Evolutionary conservation across 805 yeast species (phyloP).

Genomic region (Metschnikowia colocasiae): DNA sequence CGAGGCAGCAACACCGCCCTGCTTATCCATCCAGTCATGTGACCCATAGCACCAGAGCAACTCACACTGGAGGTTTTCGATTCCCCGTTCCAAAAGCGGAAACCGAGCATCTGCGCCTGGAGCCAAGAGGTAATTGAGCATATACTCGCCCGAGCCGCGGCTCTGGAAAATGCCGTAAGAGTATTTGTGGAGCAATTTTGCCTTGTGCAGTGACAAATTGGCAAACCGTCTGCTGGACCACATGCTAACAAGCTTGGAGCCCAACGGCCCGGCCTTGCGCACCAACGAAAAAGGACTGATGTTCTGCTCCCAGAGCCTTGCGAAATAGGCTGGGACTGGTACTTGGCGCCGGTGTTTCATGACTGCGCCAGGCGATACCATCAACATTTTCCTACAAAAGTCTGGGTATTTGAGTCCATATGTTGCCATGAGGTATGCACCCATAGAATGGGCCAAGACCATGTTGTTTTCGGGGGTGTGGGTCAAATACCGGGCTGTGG

Average conservation of each 20-base stretch:
- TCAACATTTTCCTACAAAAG: constrained; percentile 61
- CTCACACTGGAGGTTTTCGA: constrained; percentile 53
- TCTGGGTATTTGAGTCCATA: constrained; percentile 59
- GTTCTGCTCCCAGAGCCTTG: constrained; percentile 78
- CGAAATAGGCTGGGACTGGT: constrained; percentile 71
- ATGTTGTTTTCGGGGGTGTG: constrained; percentile 40
- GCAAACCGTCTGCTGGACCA: constrained; percentile 87
- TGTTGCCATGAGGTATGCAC: constrained; percentile 74
- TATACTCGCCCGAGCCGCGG: constrained; percentile 90
- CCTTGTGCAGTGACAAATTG: constrained; percentile 44
- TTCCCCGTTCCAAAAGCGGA: constrained; percentile 55
- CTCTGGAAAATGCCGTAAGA: constrained; percentile 81
- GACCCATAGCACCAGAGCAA: constrained; percentile 86
- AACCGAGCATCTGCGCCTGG: constrained; percentile 89
- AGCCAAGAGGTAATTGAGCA: constrained; percentile 74
- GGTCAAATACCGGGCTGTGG: constrained; percentile 42
- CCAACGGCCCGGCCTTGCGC: constrained; percentile 73
- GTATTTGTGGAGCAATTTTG: constrained; percentile 64
- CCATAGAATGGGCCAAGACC: constrained; percentile 85
- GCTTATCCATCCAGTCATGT: constrained; percentile 58
- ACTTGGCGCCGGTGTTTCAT: constrained; percentile 44
- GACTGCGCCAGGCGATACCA: constrained; percentile 90
- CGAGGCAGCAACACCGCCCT: constrained; percentile 45
- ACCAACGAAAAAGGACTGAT: constrained; percentile 83
- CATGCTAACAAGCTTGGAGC: constrained; percentile 80